Evolutionary conservation across 2,329 filamentous ascomycete genomes (phyloP).

Genomic region (Colletotrichum sp.): DNA sequence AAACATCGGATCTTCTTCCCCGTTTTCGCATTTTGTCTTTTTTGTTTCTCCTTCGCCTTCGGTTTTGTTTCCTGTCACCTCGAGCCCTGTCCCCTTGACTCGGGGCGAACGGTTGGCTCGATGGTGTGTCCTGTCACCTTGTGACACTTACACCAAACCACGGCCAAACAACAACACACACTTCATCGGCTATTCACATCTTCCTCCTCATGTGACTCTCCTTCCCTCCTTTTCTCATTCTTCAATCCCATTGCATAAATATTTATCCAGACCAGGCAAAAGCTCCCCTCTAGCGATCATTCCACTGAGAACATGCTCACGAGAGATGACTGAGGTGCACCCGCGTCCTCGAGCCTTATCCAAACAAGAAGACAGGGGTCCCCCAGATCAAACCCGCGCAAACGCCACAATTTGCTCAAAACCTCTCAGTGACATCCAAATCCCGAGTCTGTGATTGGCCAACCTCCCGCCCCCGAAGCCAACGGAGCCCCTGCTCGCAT

Average conservation of each 20-base stretch:
- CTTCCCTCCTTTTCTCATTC: not conserved
- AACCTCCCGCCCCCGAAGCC: not conserved
- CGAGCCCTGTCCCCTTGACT: not conserved
- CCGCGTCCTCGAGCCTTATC: not conserved
- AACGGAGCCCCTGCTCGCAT: slow-evolving; percentile 9
- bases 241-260: not conserved
- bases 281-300: too few relatives aligned
- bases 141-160: not conserved
- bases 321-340: not conserved
- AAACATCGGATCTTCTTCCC: not conserved
- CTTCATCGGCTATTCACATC: not conserved
- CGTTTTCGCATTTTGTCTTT: not conserved
- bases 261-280: not conserved
- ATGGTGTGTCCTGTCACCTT: not conserved
- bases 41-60: not conserved
- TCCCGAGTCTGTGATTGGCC: not conserved
- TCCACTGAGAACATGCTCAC: not conserved
- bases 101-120: not conserved
- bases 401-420: slow-evolving; percentile 56
- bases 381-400: not conserved
- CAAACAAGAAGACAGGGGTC: not conserved
- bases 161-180: not conserved
- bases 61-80: not conserved
- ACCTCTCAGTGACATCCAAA: slow-evolving; percentile 37
- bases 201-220: not conserved